Conservation (phyloP, 495 filamentous ascomycete species). For the Hyaloscypha variabilis region DNA sequence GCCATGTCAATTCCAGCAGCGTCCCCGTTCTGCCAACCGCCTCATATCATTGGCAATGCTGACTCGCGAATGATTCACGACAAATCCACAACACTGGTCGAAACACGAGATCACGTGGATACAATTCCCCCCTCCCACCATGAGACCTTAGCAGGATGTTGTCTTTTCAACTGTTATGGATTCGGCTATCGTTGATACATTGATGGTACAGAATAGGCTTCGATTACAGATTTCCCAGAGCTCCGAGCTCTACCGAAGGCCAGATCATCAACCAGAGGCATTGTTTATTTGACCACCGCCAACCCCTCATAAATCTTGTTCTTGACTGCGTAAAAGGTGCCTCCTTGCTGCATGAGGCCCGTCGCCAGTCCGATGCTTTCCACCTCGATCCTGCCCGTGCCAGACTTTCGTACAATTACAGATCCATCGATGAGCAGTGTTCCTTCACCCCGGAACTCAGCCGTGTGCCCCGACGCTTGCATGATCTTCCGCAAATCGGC, state of each 20-base stretch:
- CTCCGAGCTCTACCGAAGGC: no score
- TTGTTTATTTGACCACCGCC: slow-evolving; percentile 60
- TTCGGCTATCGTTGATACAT: slow-evolving; percentile 7
- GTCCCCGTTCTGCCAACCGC: no score
- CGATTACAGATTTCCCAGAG: no score
- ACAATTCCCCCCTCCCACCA: no score
- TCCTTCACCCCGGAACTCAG: slow-evolving; percentile 93
- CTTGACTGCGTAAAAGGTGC: slow-evolving; percentile 77
- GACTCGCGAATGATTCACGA: no score
- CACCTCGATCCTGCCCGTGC: slow-evolving; percentile 84
- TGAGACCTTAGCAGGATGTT: no score
- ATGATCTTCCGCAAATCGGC: slow-evolving; percentile 86
- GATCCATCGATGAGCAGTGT: slow-evolving; percentile 85
- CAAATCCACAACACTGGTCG: no score
- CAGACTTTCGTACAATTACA: slow-evolving; percentile 87
- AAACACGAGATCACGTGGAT: no score
- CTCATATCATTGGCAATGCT: no score
- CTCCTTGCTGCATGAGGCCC: slow-evolving; percentile 39
- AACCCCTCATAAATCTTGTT: slow-evolving; percentile 82
- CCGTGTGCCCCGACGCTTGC: slow-evolving; percentile 78
- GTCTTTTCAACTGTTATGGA: no score
- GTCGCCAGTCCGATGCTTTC: slow-evolving; percentile 69
- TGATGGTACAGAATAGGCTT: slow-evolving; percentile 9
- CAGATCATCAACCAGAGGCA: no score
- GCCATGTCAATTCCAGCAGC: no score